These are phyloP conservation scores for Fusarium marasasianum DNA, from an alignment of 2,329 filamentous ascomycete genomes.

Conservation along the genomic window DNA sequence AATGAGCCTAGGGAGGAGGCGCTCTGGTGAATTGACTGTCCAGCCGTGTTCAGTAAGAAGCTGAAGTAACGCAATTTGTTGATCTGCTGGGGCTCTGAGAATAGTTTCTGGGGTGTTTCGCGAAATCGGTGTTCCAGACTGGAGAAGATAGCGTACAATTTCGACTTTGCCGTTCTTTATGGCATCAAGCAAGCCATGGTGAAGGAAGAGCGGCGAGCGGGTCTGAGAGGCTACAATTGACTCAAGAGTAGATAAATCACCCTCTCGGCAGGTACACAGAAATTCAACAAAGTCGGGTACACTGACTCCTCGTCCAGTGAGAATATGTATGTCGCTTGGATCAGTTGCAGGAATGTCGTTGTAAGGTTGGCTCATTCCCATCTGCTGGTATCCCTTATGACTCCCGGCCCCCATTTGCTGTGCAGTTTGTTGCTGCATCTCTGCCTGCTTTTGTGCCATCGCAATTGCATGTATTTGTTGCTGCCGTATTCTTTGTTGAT, in stretches of 20 bases:
- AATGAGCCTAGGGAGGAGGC: conserved; percentile 15
- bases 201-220: conserved; percentile 1
- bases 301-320: background rate
- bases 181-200: background rate
- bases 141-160: conserved; percentile 4
- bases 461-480: background rate
- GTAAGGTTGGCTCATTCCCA: background rate
- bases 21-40: conserved; percentile 17
- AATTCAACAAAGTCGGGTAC: background rate
- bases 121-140: conserved; percentile 20
- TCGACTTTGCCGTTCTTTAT: conserved; percentile 24
- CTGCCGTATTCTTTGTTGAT: background rate
- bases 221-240: background rate
- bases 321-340: background rate
- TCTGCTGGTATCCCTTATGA: background rate
- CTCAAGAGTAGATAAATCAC: background rate
- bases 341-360: background rate
- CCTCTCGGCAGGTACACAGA: conserved; percentile 15
- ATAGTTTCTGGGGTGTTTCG: background rate
- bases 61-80: conserved; percentile 15
- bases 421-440: background rate
- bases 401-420: background rate
- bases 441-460: background rate
- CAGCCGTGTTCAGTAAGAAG: conserved; percentile 18
- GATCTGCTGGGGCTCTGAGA: conserved; percentile 9